A percentile compares a stretch with the other conserved stretches of the same genome.
Conservation (phyloP, 1,284 basidiomycete genomes). For the Leccinum insigne region DNA sequence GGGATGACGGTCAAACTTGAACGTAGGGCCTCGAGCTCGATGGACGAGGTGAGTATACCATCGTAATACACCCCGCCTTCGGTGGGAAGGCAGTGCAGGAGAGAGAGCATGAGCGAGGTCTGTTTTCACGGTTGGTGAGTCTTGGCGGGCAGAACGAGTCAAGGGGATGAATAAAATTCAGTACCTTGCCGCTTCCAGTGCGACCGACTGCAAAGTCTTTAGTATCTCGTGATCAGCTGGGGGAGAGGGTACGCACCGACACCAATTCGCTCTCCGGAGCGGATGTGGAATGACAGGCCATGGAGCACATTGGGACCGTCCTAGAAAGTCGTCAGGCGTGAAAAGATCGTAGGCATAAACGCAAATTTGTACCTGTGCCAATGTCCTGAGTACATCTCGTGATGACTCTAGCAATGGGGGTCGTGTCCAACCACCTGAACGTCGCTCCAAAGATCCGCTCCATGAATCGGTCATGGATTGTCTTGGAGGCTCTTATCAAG, state of each 20-base stretch:
- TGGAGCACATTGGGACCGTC: conserved; percentile 12
- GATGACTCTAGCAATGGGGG: not conserved
- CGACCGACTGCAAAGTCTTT: conserved; percentile 11
- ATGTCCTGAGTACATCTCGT: conserved; percentile 23
- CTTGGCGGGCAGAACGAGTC: not conserved
- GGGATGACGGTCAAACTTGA: conserved; percentile 65
- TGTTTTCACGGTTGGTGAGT: conserved; percentile 18
- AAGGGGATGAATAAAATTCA: not conserved
- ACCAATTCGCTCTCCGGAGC: conserved; percentile 14
- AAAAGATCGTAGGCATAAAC: conserved; percentile 9
- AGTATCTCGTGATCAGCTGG: not conserved
- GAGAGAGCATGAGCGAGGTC: conserved; percentile 49
- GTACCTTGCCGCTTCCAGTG: conserved; percentile 17
- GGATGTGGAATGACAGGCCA: conserved; percentile 8
- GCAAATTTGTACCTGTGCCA: conserved; percentile 17
- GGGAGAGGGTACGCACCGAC: conserved; percentile 7
- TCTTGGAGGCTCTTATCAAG: too few relatives aligned
- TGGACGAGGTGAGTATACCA: conserved; percentile 37
- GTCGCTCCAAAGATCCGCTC: too few relatives aligned
- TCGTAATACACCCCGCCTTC: conserved; percentile 60
- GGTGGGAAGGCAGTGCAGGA: conserved; percentile 58
- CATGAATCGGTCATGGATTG: too few relatives aligned
- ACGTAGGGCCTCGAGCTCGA: conserved; percentile 37
- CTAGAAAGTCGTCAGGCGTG: not conserved
- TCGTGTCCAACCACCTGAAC: too few relatives aligned